These are phyloP conservation scores for Hericium coralloides DNA, from an alignment of 768 basidiomycete species.

Conservation along the genomic window DNA sequence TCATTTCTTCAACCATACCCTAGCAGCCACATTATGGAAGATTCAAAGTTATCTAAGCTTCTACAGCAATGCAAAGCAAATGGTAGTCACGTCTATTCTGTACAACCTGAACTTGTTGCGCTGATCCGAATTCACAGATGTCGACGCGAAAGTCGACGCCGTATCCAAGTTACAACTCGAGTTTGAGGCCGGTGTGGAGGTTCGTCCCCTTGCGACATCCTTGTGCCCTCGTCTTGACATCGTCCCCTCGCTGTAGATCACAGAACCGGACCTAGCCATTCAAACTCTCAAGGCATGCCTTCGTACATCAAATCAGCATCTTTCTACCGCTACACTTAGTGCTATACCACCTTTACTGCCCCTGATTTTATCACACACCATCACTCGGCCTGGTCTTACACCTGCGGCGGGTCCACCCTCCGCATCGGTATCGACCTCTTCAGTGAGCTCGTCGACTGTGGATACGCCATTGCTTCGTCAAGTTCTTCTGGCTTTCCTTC, in stretches of 20 bases:
- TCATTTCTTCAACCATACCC: neutral
- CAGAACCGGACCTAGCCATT: constrained; percentile 65
- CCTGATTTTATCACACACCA: constrained; percentile 41
- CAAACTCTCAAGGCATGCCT: constrained; percentile 64
- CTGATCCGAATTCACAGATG: constrained; percentile 37
- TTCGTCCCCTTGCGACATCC: constrained; percentile 21
- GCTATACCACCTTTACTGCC: constrained; percentile 60
- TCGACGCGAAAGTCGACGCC: constrained; percentile 75
- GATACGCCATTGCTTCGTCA: constrained; percentile 59
- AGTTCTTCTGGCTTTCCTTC: constrained; percentile 58
- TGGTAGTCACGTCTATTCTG: constrained; percentile 12
- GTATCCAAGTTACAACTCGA: constrained; percentile 68
- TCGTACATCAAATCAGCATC: constrained; percentile 73
- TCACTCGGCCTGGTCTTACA: constrained; percentile 13
- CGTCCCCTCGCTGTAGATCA: constrained; percentile 37
- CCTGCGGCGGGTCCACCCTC: constrained; percentile 25
- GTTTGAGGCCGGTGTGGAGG: constrained; percentile 66
- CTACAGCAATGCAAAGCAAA: constrained; percentile 23
- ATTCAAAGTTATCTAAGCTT: constrained; percentile 20
- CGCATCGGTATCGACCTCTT: constrained; percentile 41
- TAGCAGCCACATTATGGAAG: constrained; percentile 17
- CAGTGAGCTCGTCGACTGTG: constrained; percentile 32
- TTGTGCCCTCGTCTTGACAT: neutral
- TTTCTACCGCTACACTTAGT: constrained; percentile 68
- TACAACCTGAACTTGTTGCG: neutral